A percentile compares a stretch with the other conserved stretches of the same genome.
Evolutionary conservation across 1,139 yeast species (phyloP).

Genomic region (Pichia sp.): DNA sequence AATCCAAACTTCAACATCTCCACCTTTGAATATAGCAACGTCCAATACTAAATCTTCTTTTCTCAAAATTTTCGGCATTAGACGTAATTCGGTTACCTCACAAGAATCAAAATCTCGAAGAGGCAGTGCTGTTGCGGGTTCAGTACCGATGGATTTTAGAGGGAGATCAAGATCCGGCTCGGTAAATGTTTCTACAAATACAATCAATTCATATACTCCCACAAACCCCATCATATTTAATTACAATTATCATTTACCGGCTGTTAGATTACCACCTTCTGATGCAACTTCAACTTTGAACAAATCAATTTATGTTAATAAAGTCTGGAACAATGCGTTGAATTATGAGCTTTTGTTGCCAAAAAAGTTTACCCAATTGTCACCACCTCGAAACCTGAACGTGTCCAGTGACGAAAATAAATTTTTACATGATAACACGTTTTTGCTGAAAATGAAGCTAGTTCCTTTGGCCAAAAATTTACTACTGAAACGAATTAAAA

Average conservation of each 20-base stretch:
- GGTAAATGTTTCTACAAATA: neutral
- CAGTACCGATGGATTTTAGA: neutral
- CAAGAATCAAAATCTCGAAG: conserved; percentile 1
- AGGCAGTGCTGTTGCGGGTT: neutral
- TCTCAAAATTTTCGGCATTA: conserved; percentile 18
- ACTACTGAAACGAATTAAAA: conserved; percentile 59
- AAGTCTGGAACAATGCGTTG: conserved; percentile 74
- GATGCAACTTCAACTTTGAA: conserved; percentile 64
- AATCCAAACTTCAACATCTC: neutral
- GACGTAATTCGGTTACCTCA: conserved; percentile 7
- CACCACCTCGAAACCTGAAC: conserved; percentile 29
- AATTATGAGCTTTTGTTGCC: conserved; percentile 76
- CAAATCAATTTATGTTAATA: conserved; percentile 74
- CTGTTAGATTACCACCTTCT: conserved; percentile 77
- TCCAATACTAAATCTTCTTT: conserved; percentile 9
- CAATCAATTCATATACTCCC: neutral
- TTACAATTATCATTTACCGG: conserved; percentile 36
- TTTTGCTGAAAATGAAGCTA: conserved; percentile 56
- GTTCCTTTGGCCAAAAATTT: conserved; percentile 67
- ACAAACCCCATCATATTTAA: conserved; percentile 10
- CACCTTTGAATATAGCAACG: neutral
- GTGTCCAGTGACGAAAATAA: conserved; percentile 26
- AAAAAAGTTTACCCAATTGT: conserved; percentile 63
- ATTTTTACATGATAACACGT: conserved; percentile 23
- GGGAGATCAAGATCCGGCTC: conserved; percentile 4